These are phyloP conservation scores for Fusarium sp. DNA, from an alignment of 2,329 filamentous ascomycete species.

Conservation along the genomic window DNA sequence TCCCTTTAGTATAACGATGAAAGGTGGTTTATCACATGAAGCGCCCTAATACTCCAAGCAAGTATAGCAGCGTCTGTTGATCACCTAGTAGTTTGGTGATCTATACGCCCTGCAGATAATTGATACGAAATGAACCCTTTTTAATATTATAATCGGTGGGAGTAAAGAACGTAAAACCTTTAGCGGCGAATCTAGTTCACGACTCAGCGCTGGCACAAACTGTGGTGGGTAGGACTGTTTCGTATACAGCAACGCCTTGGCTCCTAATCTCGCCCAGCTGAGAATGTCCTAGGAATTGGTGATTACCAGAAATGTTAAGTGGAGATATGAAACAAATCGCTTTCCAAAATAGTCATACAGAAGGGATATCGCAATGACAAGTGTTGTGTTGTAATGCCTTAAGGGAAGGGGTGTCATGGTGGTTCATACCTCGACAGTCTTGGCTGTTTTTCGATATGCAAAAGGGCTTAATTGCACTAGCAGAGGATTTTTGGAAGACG, in stretches of 20 bases:
- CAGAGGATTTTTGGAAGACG: neutral
- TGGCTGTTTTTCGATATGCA: neutral
- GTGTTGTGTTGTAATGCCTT: neutral
- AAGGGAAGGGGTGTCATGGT: neutral
- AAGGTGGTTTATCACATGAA: neutral
- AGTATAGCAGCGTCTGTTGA: neutral
- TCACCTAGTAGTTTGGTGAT: neutral
- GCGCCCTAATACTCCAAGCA: neutral
- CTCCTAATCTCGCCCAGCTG: neutral
- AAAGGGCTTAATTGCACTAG: neutral
- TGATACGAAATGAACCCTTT: too few relatives aligned
- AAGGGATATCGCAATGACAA: neutral
- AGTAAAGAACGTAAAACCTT: neutral
- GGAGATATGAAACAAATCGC: neutral
- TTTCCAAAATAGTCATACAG: neutral
- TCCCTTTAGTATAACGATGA: neutral
- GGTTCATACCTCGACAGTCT: neutral
- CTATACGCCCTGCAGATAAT: neutral
- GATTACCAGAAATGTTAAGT: neutral
- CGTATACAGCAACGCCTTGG: neutral
- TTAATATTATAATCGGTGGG: neutral
- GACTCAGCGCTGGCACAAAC: neutral
- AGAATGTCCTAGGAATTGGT: neutral
- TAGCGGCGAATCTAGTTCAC: neutral
- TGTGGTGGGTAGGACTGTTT: conserved; percentile 1